Percentiles rank a stretch among this genome's conserved stretches.
These are phyloP conservation scores for Pythium aristosporum DNA, from an alignment of 352 stramenopile species.

Conservation along the genomic window DNA sequence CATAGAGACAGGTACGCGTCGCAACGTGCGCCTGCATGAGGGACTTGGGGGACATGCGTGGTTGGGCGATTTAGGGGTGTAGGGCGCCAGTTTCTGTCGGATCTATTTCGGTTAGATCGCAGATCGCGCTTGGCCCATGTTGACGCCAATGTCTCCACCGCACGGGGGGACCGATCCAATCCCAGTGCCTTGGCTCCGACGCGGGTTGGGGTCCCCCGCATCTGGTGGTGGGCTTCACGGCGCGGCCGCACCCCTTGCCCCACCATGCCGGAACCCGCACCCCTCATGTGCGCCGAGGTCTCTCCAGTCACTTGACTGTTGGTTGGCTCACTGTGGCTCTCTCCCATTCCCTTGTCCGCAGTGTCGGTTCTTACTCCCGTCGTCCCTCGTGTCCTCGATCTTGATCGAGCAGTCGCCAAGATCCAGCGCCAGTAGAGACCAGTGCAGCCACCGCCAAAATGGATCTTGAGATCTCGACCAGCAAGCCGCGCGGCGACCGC, in stretches of 20 bases:
- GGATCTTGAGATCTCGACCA: constrained; percentile 36
- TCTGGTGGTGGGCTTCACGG: constrained; percentile 14
- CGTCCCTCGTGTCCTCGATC: constrained; percentile 17
- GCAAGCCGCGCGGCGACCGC: constrained; percentile 8
- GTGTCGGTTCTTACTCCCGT: constrained; percentile 13
- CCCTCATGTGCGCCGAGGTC: constrained; percentile 5
- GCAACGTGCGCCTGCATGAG: not conserved
- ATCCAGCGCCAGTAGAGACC: constrained; percentile 18
- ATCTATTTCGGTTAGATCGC: constrained; percentile 15
- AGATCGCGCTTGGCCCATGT: constrained; percentile 1
- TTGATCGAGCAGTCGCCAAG: constrained; percentile 29
- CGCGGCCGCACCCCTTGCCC: constrained; percentile 12
- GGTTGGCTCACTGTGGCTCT: constrained; percentile 27
- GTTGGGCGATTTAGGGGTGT: not conserved
- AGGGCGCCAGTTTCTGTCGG: not conserved
- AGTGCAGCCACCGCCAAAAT: constrained; percentile 8
- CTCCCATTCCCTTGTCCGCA: constrained; percentile 6
- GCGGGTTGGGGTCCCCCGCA: constrained; percentile 21
- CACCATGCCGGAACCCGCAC: constrained; percentile 1
- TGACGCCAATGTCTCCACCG: constrained; percentile 2
- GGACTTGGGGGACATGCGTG: not conserved
- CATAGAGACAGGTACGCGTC: constrained; percentile 11
- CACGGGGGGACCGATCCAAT: not conserved
- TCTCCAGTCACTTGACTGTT: not conserved
- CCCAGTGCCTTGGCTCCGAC: not conserved